phyloP scores from a whole-genome alignment of 306 rosid genomes.

The Cicer pinnatifidum region DNA sequence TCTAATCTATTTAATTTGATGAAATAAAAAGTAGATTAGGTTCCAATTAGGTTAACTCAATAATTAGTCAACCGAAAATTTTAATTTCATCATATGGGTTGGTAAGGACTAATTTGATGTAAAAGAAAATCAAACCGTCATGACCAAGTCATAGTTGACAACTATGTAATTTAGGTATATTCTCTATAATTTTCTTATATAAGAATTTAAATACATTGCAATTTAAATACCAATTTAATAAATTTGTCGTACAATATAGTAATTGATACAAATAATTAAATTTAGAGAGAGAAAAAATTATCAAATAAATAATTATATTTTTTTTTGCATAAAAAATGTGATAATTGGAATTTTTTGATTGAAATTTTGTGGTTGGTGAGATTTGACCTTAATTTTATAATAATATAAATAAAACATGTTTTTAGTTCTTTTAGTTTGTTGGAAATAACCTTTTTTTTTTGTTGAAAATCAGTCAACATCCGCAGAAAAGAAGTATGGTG shows the following conservation, averaged over 20 bases:
- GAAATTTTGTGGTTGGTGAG: slow-evolving; percentile 41
- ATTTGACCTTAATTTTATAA: slow-evolving; percentile 27
- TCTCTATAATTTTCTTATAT: neutral
- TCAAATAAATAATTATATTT: no score
- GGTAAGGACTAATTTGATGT: neutral
- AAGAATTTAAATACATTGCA: no score
- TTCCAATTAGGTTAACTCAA: slow-evolving; percentile 28
- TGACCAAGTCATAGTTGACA: slow-evolving; percentile 15
- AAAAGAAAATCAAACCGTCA: neutral
- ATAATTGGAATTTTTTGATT: slow-evolving; percentile 29
- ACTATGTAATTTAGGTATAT: neutral
- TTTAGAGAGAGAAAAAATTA: no score
- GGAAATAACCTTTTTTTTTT: neutral
- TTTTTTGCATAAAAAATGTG: slow-evolving; percentile 8
- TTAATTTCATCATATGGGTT: neutral
- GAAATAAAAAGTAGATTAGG: slow-evolving; percentile 31
- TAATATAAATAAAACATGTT: neutral
- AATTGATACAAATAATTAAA: no score
- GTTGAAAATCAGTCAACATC: slow-evolving; percentile 50
- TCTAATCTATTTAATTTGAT: neutral
- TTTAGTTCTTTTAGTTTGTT: neutral
- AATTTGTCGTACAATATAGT: no score
- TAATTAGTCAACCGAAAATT: slow-evolving; percentile 42
- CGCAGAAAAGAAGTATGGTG: slow-evolving; percentile 73
- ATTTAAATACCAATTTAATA: no score